Conservation (phyloP, 2,329 filamentous ascomycete genomes). For the Ophiostoma ips region DNA sequence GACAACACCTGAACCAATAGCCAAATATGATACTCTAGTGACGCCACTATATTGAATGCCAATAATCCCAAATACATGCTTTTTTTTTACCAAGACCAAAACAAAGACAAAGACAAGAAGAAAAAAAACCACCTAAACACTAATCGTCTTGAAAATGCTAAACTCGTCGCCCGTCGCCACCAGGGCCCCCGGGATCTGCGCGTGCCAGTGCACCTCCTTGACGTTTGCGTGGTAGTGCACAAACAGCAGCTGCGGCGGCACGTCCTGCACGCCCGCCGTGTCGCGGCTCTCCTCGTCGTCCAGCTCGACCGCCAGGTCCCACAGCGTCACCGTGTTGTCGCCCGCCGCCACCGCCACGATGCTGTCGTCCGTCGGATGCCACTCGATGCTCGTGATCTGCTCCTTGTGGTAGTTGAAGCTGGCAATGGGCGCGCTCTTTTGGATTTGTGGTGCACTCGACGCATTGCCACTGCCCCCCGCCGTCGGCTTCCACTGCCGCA, state of each 20-base stretch:
- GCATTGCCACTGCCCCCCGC: slow-evolving; percentile 19
- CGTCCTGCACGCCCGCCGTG: slow-evolving; percentile 72
- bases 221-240: slow-evolving; percentile 92
- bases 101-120: background rate
- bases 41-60: background rate
- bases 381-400: slow-evolving; percentile 90
- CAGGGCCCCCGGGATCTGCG: slow-evolving; percentile 79
- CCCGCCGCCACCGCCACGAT: slow-evolving; percentile 85
- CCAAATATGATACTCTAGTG: background rate
- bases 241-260: slow-evolving; percentile 88
- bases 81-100: background rate
- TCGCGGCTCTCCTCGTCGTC: slow-evolving; percentile 95
- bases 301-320: slow-evolving; percentile 92
- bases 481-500: slow-evolving; percentile 80
- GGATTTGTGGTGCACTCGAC: background rate
- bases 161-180: slow-evolving; percentile 88
- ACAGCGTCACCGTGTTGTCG: slow-evolving; percentile 87
- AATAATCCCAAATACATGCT: background rate
- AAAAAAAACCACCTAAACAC: slow-evolving; percentile 39
- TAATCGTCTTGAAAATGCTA: slow-evolving; percentile 73
- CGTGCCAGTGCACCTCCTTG: slow-evolving; percentile 96
- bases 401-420: slow-evolving; percentile 92
- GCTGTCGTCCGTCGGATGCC: slow-evolving; percentile 94
- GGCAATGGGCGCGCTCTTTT: slow-evolving; percentile 64
- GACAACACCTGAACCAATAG: background rate